A percentile compares a stretch with the other conserved stretches of the same genome.
Conservation (phyloP, 2,329 filamentous ascomycete species). For the Nothophaeocryptopus gaeumannii region DNA sequence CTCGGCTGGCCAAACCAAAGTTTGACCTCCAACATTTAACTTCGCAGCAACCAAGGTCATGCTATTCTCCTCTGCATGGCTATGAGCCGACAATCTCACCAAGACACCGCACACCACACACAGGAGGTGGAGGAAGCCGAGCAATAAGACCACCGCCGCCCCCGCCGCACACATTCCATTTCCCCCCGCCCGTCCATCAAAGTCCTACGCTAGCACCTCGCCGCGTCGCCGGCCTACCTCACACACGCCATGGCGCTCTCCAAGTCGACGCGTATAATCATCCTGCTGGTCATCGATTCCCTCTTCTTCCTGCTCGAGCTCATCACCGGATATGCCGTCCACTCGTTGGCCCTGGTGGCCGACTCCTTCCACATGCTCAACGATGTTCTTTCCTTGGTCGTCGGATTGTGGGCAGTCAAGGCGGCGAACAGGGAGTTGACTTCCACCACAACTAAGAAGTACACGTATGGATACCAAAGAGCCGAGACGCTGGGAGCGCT, state of each 20-base stretch:
- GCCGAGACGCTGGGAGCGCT: constrained; percentile 95
- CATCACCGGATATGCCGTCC: constrained; percentile 77
- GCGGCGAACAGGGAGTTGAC: constrained; percentile 66
- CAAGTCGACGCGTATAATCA: constrained; percentile 86
- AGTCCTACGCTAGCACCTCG: not conserved
- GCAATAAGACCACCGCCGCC: no score
- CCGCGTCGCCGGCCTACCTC: not conserved
- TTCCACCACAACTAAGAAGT: constrained; percentile 66
- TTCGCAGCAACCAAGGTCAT: no score
- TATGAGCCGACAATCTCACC: no score
- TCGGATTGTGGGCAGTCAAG: constrained; percentile 92
- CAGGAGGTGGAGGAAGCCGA: no score
- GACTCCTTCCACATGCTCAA: constrained; percentile 99
- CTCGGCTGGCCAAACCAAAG: no score
- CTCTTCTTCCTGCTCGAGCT: constrained; percentile 90
- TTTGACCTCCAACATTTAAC: no score
- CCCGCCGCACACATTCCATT: not conserved
- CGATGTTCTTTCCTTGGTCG: constrained; percentile 89
- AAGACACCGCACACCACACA: no score
- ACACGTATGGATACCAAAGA: constrained; percentile 96
- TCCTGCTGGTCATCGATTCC: constrained; percentile 87
- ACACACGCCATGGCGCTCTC: constrained; percentile 70
- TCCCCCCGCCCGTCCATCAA: not conserved
- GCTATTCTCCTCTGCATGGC: no score
- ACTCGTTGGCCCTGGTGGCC: constrained; percentile 88